Percentiles rank a stretch among this genome's conserved stretches.
These are phyloP conservation scores for Dendrobium chrysotoxum DNA, from an alignment of 106 monocot genomes.

Conservation along the genomic window DNA sequence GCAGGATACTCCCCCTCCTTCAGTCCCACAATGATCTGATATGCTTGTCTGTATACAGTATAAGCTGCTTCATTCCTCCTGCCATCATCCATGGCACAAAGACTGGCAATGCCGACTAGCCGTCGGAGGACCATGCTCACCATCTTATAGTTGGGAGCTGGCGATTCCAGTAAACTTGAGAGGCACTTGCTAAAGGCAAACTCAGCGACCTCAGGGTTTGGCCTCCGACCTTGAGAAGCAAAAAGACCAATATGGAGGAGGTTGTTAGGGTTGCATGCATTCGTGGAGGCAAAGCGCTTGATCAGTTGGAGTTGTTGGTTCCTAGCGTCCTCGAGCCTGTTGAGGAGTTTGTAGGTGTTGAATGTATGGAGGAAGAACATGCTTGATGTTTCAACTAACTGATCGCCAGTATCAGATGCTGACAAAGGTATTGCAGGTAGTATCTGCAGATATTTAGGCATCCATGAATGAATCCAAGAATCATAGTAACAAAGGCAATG, in stretches of 20 bases:
- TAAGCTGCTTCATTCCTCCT: conserved; percentile 26
- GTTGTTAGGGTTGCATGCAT: conserved; percentile 39
- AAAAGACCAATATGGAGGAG: conserved; percentile 71
- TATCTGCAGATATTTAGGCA: conserved; percentile 38
- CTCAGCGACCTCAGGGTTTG: conserved; percentile 53
- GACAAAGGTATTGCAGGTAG: conserved; percentile 35
- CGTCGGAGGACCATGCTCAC: conserved; percentile 52
- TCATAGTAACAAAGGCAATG: too few species aligned
- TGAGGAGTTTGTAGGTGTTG: conserved; percentile 63
- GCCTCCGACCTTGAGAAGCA: conserved; percentile 36
- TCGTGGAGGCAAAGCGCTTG: conserved; percentile 58
- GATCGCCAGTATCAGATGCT: conserved; percentile 7
- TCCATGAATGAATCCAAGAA: background rate
- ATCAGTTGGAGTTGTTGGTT: conserved; percentile 68
- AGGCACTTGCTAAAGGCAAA: conserved; percentile 55
- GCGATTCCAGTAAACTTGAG: conserved; percentile 45
- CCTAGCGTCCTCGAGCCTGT: conserved; percentile 31
- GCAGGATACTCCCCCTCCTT: conserved; percentile 60
- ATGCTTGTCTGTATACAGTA: conserved; percentile 57
- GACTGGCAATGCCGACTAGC: conserved; percentile 34
- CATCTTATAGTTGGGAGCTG: conserved; percentile 56
- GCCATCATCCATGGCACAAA: conserved; percentile 6
- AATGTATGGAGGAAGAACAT: conserved; percentile 67
- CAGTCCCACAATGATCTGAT: conserved; percentile 84
- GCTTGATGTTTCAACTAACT: conserved; percentile 16